phyloP scores from a whole-genome alignment of 2,329 filamentous ascomycete genomes.

The Clathrospora elynae region DNA sequence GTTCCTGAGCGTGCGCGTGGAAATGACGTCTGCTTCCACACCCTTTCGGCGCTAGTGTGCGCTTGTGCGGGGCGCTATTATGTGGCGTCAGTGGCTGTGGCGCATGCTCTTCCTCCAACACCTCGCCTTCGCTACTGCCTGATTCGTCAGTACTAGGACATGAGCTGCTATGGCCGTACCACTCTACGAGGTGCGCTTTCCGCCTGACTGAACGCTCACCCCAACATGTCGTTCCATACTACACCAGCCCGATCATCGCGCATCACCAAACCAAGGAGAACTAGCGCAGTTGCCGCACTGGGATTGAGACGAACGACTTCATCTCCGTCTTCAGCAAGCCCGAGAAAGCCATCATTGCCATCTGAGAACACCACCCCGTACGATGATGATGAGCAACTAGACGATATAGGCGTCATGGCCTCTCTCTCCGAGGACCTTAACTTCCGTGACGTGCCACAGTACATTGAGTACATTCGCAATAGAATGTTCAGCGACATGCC shows the following conservation, averaged over 20 bases:
- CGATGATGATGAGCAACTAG: constrained; percentile 55
- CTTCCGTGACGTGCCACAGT: constrained; percentile 67
- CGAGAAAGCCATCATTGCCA: constrained; percentile 37
- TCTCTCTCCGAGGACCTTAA: constrained; percentile 61
- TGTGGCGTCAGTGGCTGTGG: too few species aligned
- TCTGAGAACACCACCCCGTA: constrained; percentile 32
- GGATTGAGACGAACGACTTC: constrained; percentile 41
- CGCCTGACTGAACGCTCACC: constrained; percentile 13
- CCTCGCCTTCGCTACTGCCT: constrained; percentile 22
- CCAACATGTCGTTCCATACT: constrained; percentile 35
- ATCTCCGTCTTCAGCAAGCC: constrained; percentile 46
- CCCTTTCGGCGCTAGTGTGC: neutral
- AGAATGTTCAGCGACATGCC: constrained; percentile 70
- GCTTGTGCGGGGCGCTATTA: too few species aligned
- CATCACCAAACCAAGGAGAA: constrained; percentile 33
- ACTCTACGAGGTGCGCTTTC: neutral
- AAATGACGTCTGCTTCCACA: constrained; percentile 21
- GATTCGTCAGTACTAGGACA: constrained; percentile 34
- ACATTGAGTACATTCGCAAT: constrained; percentile 63
- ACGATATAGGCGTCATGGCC: constrained; percentile 64
- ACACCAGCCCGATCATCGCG: constrained; percentile 42
- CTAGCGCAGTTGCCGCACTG: constrained; percentile 30
- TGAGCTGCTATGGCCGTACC: constrained; percentile 23
- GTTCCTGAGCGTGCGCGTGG: constrained; percentile 24
- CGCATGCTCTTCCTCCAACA: constrained; percentile 20